Base-by-base conservation (phyloP, 352 stramenopile species). In the Globisporangium nodosum region DNA sequence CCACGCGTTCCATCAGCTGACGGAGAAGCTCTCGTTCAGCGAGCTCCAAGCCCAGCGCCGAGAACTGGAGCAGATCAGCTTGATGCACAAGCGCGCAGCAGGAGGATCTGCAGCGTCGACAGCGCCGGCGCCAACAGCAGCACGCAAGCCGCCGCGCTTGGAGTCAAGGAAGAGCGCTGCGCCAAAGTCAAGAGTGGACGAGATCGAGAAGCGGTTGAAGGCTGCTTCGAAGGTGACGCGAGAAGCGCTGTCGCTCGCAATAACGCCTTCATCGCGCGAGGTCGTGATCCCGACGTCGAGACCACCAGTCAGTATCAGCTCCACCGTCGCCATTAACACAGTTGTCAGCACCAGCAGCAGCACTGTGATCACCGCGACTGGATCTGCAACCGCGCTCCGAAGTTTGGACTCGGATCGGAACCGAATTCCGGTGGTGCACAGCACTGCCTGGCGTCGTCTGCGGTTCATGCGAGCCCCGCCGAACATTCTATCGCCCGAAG, bases 31-130 rank as follows among this genome's bases (percentile, higher is more conserved):
- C 37, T 64, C 60, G 40, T 59, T 54, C 39, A 66, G 56, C 35
- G 60, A 66, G n/a, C 55, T 66, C n/a, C 60, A 66, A 49, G 60
- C 60, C 1, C 60, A 66, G 55, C 54, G 49, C 12, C 60, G 42
- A 20, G 56, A 52, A 18, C 40, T 66, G 16, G 56, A 63, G 27
- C 55, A 63, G 12, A 27, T 66, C 49, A n/a, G 20, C 8, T 47
- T 52, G 18, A 69, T 78, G 63, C 78, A 78, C 46, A 69, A 66
- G 30, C 61, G 70, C 18, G 43, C 52, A 20, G 50, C 13, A 3
- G 46, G 39, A 31, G 4, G 63, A 55, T 20, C 46, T 5, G 33
- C 24, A 3, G 7, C 59, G 13, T 47, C 39, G 7, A 54, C 59
- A 56, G 21, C 46, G 18, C 4, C 43, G 20, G 5, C 3, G 7